phyloP scores from a whole-genome alignment of 2,329 filamentous ascomycete species.

The Apiospora kogelbergensis region DNA sequence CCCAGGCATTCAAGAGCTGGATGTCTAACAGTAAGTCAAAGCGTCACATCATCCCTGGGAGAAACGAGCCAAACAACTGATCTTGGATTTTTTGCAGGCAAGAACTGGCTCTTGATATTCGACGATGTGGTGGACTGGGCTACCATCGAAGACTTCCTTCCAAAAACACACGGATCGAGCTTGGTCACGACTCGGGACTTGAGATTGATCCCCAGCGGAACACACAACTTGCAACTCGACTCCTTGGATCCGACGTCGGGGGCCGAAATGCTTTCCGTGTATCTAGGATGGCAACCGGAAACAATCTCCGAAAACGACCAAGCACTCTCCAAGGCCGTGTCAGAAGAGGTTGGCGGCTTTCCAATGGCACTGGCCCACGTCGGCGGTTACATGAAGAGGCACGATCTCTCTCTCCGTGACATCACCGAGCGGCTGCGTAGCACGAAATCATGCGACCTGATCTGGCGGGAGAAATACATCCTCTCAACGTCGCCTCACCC shows the following conservation, averaged over 20 bases:
- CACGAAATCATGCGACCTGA: neutral
- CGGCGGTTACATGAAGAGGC: neutral
- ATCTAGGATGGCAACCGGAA: neutral
- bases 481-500: neutral
- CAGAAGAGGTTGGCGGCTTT: neutral
- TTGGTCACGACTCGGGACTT: neutral
- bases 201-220: neutral
- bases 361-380: constrained; percentile 1
- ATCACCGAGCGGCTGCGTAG: neutral
- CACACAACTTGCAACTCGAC: neutral
- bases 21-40: neutral
- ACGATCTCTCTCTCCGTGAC: neutral
- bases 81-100: neutral
- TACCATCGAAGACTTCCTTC: neutral
- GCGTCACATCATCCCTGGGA: neutral
- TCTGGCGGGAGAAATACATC: neutral
- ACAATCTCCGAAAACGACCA: neutral
- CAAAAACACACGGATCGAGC: neutral
- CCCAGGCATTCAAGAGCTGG: neutral
- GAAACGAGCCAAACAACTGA: neutral
- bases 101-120: neutral
- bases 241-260: neutral
- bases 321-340: neutral
- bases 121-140: neutral
- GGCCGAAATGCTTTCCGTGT: neutral